Evolutionary conservation across 1,139 yeast species (phyloP), one percentile per base, ranked within the genome.

Genomic region (Protomyces lactucae-debilis): DNA sequence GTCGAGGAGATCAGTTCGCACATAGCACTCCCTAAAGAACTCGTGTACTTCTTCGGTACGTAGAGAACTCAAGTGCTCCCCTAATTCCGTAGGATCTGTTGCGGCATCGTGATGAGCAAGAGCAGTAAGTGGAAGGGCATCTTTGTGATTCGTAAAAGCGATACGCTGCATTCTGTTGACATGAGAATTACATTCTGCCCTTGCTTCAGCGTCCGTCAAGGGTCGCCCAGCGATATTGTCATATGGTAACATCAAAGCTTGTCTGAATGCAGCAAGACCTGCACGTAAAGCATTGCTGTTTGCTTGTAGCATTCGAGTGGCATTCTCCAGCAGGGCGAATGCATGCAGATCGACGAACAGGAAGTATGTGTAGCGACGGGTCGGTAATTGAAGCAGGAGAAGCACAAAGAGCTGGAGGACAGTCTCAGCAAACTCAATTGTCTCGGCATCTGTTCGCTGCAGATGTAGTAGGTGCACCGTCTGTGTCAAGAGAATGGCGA

Each of bases 191-290:
- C 68, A 65, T 1, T 46, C 54, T 4, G 68, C 52, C 56, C 71
- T 70, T 9, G 69, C 48, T 28, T 69, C 69, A 4, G 68, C 69
- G 9, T 67, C 64, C 1, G 70, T 39, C n/a, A 74, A 65, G 10
- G 71, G 65, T 25, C 68, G 71, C 12, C 83, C 83, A 0, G 77
- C 70, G 61, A 78, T 75, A 61, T 80, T 83, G 68, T 80, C 76
- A 16, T 81, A 71, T 4, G 63, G 63, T 5, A 52, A 9, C n/a
- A 14, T 25, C 3, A 59, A 8, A 10, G 25, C 43, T n/a, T 59
- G 40, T 10, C 28, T 23, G 35, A 59, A 36, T n/a, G 39, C 18
- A 10, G 36, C 37, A 10, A 52, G 18, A 16, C 32, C 21, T 10
- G 53, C 45, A 43, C 43, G 28, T 9, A 28, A 3, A 14, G 12